Base-by-base conservation (phyloP, 1,284 basidiomycete genomes). In the Pascua guehoae region DNA sequence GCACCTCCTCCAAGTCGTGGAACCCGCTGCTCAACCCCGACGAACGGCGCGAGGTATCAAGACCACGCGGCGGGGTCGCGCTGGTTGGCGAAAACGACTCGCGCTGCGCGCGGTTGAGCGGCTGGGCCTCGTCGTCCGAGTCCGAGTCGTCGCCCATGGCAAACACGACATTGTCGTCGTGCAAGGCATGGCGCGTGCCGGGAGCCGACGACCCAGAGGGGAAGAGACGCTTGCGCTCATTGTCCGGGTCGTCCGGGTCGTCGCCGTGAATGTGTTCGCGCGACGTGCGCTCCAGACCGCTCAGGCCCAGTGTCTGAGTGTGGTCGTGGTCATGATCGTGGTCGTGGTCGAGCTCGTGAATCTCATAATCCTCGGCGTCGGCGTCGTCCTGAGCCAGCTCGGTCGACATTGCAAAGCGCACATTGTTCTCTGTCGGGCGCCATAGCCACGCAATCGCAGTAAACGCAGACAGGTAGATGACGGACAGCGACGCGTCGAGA, bases 301-400 rank as follows among this genome's bases (percentile, higher is more conserved):
- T 15, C 15, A 57, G 49, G 44, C 54, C 42, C 8, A 57, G 47
- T 5, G 47, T 41, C 42, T 53, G 47, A 37, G 42, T 32, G 24
- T 32, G 24, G 24, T 32, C 24, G 24, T 32, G 24, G 24, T 32
- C 24, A 32, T 32, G 24, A 7, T 32, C 24, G 24, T 32, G 24
- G 38, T 2, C 50, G 51, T n/a, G 24, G 24, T 80, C 49, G 83
- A 85, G 59, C 86, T 79, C n/a, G 84, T 89, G 89, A 41, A 91
- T 82, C 69, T 94, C 92, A 71, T 93, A 95, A 71, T 93, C 89
- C 69, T 93, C 91, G 0, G 90, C 92, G 63, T 95, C 92, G 68
- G 87, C 85, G 75, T 96, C 91, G 77, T 96, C 88, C 80, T 86
- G 73, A 37, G 78, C 81, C 49, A 76, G 67, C 71, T 79, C 80